phyloP scores from a whole-genome alignment of 23 red algal genomes.

The Gracilaria vermiculophylla region DNA sequence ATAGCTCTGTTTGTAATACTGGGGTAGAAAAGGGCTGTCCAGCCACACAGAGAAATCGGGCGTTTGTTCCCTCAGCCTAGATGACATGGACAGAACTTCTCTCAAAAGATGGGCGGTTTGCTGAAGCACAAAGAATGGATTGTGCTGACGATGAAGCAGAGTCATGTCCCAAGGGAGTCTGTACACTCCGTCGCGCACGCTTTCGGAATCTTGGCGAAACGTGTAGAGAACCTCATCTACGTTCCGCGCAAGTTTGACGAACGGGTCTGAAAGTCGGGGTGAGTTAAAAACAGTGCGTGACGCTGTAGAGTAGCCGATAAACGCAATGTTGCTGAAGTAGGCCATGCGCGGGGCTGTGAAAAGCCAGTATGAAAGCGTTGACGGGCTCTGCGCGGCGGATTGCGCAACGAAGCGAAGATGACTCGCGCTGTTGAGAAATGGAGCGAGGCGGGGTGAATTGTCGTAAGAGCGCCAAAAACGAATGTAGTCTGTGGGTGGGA shows the following conservation, averaged over 20 bases:
- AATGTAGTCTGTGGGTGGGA: not conserved
- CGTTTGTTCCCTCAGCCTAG: not conserved
- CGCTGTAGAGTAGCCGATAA: not conserved
- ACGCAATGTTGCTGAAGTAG: not conserved
- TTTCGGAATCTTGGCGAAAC: not conserved
- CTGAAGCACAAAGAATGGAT: not conserved
- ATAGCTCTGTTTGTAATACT: conserved; percentile 74
- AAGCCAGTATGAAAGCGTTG: not conserved
- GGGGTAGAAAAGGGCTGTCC: conserved; percentile 2
- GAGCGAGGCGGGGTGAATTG: not conserved
- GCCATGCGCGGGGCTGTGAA: not conserved
- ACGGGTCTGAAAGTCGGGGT: not conserved
- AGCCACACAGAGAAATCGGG: not conserved
- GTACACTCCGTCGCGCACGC: not conserved
- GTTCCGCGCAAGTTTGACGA: not conserved
- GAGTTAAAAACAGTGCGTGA: not conserved
- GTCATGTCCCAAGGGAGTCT: conserved; percentile 29
- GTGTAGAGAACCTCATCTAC: not conserved
- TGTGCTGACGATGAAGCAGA: not conserved
- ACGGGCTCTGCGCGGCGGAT: not conserved
- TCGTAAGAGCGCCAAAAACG: not conserved
- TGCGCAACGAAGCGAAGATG: not conserved
- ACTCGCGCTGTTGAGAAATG: not conserved
- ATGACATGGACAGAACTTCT: not conserved
- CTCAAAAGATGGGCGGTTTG: not conserved